These are phyloP conservation scores for Lyophyllum semitale DNA, from an alignment of 768 basidiomycete genomes.

Conservation along the genomic window DNA sequence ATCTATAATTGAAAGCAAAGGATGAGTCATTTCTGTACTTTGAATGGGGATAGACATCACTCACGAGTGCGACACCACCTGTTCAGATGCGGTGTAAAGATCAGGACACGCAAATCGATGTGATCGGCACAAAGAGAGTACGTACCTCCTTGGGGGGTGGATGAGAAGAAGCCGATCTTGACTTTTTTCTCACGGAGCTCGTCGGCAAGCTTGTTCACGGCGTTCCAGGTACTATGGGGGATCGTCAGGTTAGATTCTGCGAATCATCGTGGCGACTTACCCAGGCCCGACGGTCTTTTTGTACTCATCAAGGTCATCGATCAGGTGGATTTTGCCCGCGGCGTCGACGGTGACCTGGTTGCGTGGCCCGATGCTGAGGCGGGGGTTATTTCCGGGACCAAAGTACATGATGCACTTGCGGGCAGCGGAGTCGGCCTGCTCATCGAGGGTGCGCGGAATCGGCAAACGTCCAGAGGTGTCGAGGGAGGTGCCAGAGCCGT, in stretches of 20 bases:
- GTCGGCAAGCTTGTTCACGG: constrained; percentile 78
- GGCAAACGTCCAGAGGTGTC: constrained; percentile 63
- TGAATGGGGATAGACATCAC: constrained; percentile 31
- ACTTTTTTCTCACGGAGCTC: constrained; percentile 85
- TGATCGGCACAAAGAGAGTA: constrained; percentile 7
- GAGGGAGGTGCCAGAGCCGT: constrained; percentile 37
- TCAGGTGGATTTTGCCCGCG: constrained; percentile 81
- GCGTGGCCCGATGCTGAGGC: constrained; percentile 77
- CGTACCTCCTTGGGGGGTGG: constrained; percentile 91
- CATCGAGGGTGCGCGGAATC: constrained; percentile 75
- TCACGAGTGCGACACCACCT: constrained; percentile 92
- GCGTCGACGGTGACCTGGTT: constrained; percentile 90
- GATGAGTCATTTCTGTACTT: constrained; percentile 7
- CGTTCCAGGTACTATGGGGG: constrained; percentile 66
- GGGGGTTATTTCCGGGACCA: constrained; percentile 82
- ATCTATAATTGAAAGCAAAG: constrained; percentile 50
- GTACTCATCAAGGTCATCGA: constrained; percentile 82
- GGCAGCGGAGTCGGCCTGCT: constrained; percentile 85
- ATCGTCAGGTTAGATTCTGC: constrained; percentile 7
- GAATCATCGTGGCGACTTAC: constrained; percentile 26
- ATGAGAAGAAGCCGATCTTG: constrained; percentile 93
- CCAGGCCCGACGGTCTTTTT: constrained; percentile 68
- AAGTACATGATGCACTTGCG: constrained; percentile 85
- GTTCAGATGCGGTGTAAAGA: constrained; percentile 18
- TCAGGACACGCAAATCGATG: constrained; percentile 5